A percentile compares a stretch with the other conserved stretches of the same genome.
Conservation (phyloP, 2,329 filamentous ascomycete genomes). For the Onygena corvina region DNA sequence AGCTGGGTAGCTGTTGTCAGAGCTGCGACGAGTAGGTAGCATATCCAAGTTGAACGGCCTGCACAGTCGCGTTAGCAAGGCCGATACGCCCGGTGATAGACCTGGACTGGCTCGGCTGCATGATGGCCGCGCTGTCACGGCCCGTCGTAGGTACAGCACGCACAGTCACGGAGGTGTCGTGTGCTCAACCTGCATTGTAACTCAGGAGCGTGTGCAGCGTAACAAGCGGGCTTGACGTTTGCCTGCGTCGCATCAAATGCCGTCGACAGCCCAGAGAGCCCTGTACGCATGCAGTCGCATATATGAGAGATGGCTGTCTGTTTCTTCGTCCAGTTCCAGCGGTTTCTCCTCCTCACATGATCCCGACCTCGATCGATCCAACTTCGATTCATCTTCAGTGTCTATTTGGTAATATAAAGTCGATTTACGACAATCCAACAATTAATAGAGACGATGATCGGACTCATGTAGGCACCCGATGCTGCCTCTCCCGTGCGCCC, state of each 20-base stretch:
- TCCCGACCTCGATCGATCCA: neutral
- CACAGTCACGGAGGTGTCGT: no score
- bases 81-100: neutral
- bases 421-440: neutral
- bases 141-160: no score
- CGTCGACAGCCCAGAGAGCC: neutral
- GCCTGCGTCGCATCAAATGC: neutral
- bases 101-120: no score
- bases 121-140: no score
- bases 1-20: no score
- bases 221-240: neutral
- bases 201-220: no score
- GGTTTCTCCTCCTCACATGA: neutral
- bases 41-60: neutral
- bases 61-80: neutral
- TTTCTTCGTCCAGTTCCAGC: neutral
- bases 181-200: no score
- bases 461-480: slow-evolving; percentile 15
- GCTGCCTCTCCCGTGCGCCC: slow-evolving; percentile 46
- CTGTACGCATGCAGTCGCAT: neutral
- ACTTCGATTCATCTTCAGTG: neutral
- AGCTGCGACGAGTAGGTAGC: no score
- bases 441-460: neutral
- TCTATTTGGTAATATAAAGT: neutral
- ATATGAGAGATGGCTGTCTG: neutral